Evolutionary conservation across 1,139 yeast genomes (phyloP), one percentile per base, ranked within the genome.

Genomic region (Wickerhamomyces sp.): DNA sequence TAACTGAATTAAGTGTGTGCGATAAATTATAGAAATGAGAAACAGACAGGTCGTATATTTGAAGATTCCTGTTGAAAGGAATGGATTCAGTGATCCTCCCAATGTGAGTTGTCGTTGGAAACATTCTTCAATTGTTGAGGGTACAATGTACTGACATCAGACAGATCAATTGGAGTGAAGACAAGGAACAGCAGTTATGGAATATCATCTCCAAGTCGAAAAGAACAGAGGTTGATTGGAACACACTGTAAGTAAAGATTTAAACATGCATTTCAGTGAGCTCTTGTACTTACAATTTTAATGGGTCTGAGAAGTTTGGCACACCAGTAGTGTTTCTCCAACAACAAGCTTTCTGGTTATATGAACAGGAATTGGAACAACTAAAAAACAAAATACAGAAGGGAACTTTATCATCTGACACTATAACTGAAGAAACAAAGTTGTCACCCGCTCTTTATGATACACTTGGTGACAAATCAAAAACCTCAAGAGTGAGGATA

Each of bases 341-440:
- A 19, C 73, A 69, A 45, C 73, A 70, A 43, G 71, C 73, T 1
- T 69, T 68, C 6, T 68, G 74, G 73, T 56, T 70, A 5, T 70
- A 70, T 41, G 74, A 70, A 44, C 61, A 59, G 39, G 74, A 70
- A 47, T 54, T 70, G 33, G 65, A 66, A 34, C 64, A 64, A 35
- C 59, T 70, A 15, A 54, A 67, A 19, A 60, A 53, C 5, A 61
- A 62, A 26, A 68, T 70, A 19, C 58, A 55, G 28, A 54, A 49
- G 28, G 51, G 44, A 6, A 28, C 50, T 3, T 31, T 48, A 8
- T 43, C 52, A 1, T 37, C 45, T 5, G 54, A 44, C 7, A 43
- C 54, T 1, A 29, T 44, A 3, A 41, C 42, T 10, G 43, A 42
- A 20, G 24, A 22, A 12, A 21, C 3, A 12, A 17, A 9, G 3